These are phyloP conservation scores for Sindora glabra DNA, from an alignment of 306 rosid genomes.

Conservation along the genomic window DNA sequence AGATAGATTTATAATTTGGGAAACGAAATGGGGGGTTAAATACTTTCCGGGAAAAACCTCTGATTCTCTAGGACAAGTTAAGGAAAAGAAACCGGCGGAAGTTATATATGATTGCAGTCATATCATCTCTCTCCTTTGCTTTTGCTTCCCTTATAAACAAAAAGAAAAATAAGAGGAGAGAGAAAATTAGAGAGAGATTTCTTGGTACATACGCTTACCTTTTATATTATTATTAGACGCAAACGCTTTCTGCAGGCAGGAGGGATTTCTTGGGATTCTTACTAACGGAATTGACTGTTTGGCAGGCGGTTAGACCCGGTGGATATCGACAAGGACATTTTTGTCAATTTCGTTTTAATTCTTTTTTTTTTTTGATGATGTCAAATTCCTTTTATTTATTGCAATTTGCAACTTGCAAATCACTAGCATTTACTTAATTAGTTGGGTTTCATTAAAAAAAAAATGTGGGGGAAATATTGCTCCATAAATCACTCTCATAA, in stretches of 20 bases:
- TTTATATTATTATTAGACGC: constrained; percentile 21
- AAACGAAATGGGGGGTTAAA: no score
- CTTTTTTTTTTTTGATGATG: no score
- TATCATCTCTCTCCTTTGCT: neutral
- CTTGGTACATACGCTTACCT: constrained; percentile 28
- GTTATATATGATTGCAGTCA: neutral
- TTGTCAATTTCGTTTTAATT: neutral
- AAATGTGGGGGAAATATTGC: no score
- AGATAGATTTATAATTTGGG: no score
- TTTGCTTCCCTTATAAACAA: no score
- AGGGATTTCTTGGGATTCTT: neutral
- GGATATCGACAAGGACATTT: neutral
- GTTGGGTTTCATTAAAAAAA: no score
- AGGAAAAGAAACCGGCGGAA: constrained; percentile 17
- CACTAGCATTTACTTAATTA: neutral
- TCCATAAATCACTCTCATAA: no score
- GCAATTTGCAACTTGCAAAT: no score
- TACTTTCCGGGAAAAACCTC: no score
- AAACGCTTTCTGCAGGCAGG: neutral
- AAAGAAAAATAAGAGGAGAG: neutral
- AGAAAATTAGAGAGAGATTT: neutral
- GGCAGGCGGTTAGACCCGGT: constrained; percentile 15
- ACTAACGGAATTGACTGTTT: constrained; percentile 9
- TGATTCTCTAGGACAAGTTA: no score
- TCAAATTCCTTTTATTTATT: no score